These are phyloP conservation scores for Trametes coccinea DNA, from an alignment of 768 basidiomycete genomes.

Conservation along the genomic window DNA sequence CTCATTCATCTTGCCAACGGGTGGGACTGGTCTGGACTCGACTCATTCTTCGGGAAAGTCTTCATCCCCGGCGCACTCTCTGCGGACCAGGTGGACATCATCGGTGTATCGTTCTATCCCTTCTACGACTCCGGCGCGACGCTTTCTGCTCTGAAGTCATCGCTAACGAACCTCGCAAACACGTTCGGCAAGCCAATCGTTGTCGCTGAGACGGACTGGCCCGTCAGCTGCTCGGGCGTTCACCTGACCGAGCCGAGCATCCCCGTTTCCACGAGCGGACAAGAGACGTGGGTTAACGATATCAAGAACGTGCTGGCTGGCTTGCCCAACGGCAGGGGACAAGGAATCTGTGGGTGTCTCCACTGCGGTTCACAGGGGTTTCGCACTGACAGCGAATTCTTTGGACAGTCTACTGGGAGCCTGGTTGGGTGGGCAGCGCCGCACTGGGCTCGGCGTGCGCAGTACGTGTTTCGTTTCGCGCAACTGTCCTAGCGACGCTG, in stretches of 20 bases:
- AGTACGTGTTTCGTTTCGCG: conserved; percentile 22
- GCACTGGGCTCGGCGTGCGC: conserved; percentile 34
- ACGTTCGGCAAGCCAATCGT: conserved; percentile 56
- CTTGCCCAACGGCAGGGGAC: conserved; percentile 36
- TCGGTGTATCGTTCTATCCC: conserved; percentile 68
- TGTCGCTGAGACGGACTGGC: conserved; percentile 69
- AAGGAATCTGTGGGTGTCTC: conserved; percentile 42
- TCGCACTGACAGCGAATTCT: neutral
- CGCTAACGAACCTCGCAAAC: conserved; percentile 50
- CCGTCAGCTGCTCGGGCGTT: conserved; percentile 45
- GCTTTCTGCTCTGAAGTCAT: conserved; percentile 47
- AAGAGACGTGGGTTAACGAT: conserved; percentile 52
- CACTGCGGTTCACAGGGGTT: neutral
- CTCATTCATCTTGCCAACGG: conserved; percentile 66
- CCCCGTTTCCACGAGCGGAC: conserved; percentile 50
- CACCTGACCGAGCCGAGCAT: conserved; percentile 49
- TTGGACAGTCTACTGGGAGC: conserved; percentile 59
- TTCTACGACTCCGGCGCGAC: conserved; percentile 64
- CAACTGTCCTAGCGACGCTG: neutral
- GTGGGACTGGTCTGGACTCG: conserved; percentile 49
- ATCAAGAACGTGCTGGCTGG: conserved; percentile 48
- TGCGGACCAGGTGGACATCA: conserved; percentile 51
- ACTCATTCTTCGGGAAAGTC: conserved; percentile 52
- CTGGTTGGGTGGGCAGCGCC: conserved; percentile 62
- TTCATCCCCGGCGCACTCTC: conserved; percentile 55